Evolutionary conservation across 2,329 filamentous ascomycete species (phyloP).

Genomic region (Neurospora sp.): DNA sequence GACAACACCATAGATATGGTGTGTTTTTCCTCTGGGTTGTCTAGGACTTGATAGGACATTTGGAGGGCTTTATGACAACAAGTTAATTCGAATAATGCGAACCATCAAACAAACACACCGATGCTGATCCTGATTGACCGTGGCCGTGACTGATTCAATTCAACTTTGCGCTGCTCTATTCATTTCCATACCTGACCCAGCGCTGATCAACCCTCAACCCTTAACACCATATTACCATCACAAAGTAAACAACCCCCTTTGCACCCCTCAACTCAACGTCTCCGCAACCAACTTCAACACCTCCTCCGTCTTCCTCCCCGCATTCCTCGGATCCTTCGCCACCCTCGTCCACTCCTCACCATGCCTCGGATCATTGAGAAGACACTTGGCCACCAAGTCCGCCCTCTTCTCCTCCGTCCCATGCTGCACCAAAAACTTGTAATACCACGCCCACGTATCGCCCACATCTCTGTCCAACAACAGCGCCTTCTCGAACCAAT

Average conservation of each 20-base stretch:
- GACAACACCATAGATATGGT: too few relatives aligned
- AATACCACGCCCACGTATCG: conserved; percentile 98
- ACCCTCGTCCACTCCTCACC: conserved; percentile 86
- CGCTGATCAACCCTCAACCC: not conserved
- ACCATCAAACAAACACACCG: not conserved
- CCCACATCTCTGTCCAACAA: conserved; percentile 77
- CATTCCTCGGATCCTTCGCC: conserved; percentile 78
- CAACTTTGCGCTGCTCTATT: not conserved
- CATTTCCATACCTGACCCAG: not conserved
- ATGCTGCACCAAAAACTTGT: conserved; percentile 84
- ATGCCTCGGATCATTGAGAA: conserved; percentile 77
- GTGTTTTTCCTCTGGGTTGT: not conserved
- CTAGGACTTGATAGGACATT: not conserved
- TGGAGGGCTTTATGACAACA: not conserved
- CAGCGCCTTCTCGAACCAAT: conserved; percentile 95
- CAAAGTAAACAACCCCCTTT: not conserved
- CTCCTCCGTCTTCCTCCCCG: conserved; percentile 64
- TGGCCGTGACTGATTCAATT: not conserved
- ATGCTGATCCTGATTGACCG: not conserved
- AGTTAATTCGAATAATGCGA: not conserved
- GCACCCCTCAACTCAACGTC: conserved; percentile 9
- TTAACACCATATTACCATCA: not conserved
- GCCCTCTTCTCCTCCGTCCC: conserved; percentile 86
- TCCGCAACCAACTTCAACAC: conserved; percentile 69
- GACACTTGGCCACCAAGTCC: conserved; percentile 74